These are phyloP conservation scores for Inga leiocalycina DNA, from an alignment of 306 rosid species.

Conservation along the genomic window DNA sequence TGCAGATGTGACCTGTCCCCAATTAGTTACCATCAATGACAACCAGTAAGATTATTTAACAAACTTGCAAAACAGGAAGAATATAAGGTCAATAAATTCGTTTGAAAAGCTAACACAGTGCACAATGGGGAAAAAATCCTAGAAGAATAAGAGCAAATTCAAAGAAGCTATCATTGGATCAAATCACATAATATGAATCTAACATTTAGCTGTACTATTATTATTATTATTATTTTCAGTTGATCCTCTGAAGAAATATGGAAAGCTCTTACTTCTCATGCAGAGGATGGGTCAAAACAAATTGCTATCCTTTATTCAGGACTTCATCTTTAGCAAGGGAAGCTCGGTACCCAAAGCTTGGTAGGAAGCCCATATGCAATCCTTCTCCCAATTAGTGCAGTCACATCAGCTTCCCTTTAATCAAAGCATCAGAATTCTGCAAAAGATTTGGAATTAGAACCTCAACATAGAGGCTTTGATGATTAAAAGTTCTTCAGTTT, in stretches of 20 bases:
- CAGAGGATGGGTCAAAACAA: background rate
- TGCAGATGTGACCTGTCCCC: constrained; percentile 36
- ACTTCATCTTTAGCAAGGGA: background rate
- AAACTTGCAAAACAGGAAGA: background rate
- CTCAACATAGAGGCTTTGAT: constrained; percentile 18
- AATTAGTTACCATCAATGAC: constrained; percentile 7
- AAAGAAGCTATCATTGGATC: background rate
- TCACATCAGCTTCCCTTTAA: constrained; percentile 41
- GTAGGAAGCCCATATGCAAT: constrained; percentile 30
- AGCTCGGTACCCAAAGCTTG: constrained; percentile 8
- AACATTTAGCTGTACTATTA: background rate
- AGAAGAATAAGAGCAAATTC: background rate
- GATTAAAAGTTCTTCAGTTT: background rate
- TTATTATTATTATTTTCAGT: background rate
- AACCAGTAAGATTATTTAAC: background rate
- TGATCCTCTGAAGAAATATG: constrained; percentile 14
- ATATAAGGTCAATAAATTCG: background rate
- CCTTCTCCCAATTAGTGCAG: constrained; percentile 31
- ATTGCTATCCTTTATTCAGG: background rate
- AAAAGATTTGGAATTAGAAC: constrained; percentile 31
- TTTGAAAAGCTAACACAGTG: background rate
- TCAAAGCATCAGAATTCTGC: constrained; percentile 34
- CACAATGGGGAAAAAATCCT: background rate
- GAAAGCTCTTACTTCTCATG: background rate
- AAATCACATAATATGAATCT: background rate